A percentile compares a stretch with the other conserved stretches of the same genome.
phyloP scores from a whole-genome alignment of 2,329 filamentous ascomycete species.

The Didymella pomorum region DNA sequence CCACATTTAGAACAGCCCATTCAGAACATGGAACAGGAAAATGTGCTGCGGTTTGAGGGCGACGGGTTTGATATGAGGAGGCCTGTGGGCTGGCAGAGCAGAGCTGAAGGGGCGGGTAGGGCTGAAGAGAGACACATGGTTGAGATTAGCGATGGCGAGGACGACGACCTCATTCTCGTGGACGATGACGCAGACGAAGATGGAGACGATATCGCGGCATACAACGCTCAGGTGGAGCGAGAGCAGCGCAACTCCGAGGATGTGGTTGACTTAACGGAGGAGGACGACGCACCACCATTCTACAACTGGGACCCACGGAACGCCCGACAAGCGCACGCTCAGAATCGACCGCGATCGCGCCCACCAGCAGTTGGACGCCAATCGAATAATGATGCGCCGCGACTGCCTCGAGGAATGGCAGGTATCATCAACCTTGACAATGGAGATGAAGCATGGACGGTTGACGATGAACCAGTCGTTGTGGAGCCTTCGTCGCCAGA shows the following conservation, averaged over 20 bases:
- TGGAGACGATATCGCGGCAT: constrained; percentile 12
- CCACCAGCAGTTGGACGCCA: not conserved
- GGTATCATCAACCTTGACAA: constrained; percentile 55
- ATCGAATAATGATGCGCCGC: constrained; percentile 6
- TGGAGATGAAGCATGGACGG: constrained; percentile 33
- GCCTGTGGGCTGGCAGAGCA: constrained; percentile 54
- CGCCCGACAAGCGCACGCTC: not conserved
- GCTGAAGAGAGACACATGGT: constrained; percentile 10
- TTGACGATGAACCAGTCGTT: constrained; percentile 22
- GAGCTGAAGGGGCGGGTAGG: constrained; percentile 4
- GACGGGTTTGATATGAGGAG: constrained; percentile 64
- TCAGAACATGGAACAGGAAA: constrained; percentile 35
- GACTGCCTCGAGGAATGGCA: constrained; percentile 52
- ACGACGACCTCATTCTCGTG: constrained; percentile 10
- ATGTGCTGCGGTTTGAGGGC: constrained; percentile 52
- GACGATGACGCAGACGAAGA: constrained; percentile 15
- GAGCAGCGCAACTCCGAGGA: constrained; percentile 23
- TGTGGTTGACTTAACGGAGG: constrained; percentile 46
- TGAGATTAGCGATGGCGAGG: constrained; percentile 17
- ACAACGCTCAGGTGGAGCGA: constrained; percentile 23
- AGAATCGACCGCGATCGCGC: not conserved
- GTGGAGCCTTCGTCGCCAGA: constrained; percentile 53
- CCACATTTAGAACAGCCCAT: constrained; percentile 20
- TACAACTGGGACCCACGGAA: constrained; percentile 7
- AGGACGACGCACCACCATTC: constrained; percentile 23